These are phyloP conservation scores for Rubia tinctorum DNA, from an alignment of 305 asterid species.

Conservation along the genomic window DNA sequence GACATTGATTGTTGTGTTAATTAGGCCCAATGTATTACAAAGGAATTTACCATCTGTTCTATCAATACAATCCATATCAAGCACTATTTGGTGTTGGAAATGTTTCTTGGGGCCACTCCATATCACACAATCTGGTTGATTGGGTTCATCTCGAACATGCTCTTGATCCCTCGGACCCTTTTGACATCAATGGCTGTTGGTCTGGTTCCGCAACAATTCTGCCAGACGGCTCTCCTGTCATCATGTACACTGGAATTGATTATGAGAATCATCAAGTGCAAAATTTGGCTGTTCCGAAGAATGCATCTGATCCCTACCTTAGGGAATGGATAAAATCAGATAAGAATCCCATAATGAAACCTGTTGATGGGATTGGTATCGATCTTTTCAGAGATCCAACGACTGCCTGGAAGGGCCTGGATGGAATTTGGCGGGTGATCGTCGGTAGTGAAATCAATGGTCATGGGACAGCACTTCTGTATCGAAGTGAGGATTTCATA, in stretches of 20 bases:
- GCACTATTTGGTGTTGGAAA: slow-evolving; percentile 47
- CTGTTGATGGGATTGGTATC: slow-evolving; percentile 27
- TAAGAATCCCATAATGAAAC: slow-evolving; percentile 45
- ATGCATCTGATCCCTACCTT: slow-evolving; percentile 45
- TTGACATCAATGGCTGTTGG: slow-evolving; percentile 37
- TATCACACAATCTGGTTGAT: slow-evolving; percentile 29
- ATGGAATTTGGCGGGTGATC: slow-evolving; percentile 42
- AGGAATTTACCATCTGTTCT: slow-evolving; percentile 66
- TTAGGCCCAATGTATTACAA: slow-evolving; percentile 37
- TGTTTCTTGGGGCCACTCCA: slow-evolving; percentile 51
- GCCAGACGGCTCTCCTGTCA: slow-evolving; percentile 34
- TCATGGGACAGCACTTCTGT: slow-evolving; percentile 45
- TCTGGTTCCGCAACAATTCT: slow-evolving; percentile 32
- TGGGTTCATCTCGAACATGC: slow-evolving; percentile 54
- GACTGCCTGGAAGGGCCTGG: slow-evolving; percentile 51
- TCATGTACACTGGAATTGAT: slow-evolving; percentile 57
- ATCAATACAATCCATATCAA: slow-evolving; percentile 58
- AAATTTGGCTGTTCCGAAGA: slow-evolving; percentile 50
- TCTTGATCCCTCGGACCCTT: slow-evolving; percentile 43
- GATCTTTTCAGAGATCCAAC: slow-evolving; percentile 53
- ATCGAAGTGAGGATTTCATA: slow-evolving; percentile 8
- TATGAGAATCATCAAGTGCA: slow-evolving; percentile 37
- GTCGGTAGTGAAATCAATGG: slow-evolving; percentile 43
- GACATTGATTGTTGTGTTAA: neutral
- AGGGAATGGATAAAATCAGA: slow-evolving; percentile 6